Conservation (phyloP, 2,329 filamentous ascomycete genomes). For the Clarireedia sp. region DNA sequence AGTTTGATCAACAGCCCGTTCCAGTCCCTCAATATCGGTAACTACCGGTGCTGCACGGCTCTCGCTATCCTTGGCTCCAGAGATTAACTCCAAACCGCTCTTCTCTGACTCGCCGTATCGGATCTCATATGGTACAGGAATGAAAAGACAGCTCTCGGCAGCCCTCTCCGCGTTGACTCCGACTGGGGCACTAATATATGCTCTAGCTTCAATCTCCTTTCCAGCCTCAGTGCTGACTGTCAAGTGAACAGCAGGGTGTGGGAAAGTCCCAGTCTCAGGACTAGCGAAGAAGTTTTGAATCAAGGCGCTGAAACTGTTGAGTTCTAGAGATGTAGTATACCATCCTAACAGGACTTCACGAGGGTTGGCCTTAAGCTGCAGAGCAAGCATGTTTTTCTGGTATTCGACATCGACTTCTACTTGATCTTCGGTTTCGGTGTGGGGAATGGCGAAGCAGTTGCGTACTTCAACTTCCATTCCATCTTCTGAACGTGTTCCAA, state of each 20-base stretch:
- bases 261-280: slow-evolving; percentile 93
- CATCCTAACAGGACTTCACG: slow-evolving; percentile 92
- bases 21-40: slow-evolving; percentile 83
- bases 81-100: slow-evolving; percentile 74
- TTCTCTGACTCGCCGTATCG: slow-evolving; percentile 76
- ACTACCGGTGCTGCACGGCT: slow-evolving; percentile 64
- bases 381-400: slow-evolving; percentile 96
- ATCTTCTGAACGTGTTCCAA: slow-evolving; percentile 91
- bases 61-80: slow-evolving; percentile 72
- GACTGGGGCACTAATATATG: slow-evolving; percentile 93
- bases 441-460: slow-evolving; percentile 94
- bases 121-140: slow-evolving; percentile 92
- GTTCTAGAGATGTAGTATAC: slow-evolving; percentile 94
- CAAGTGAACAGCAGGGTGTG: slow-evolving; percentile 93
- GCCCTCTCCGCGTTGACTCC: slow-evolving; percentile 92
- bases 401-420: slow-evolving; percentile 99
- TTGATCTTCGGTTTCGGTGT: slow-evolving; percentile 97
- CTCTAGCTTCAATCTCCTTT: slow-evolving; percentile 78
- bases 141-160: slow-evolving; percentile 93
- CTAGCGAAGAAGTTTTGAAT: slow-evolving; percentile 99
- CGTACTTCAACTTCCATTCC: slow-evolving; percentile 93
- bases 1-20: slow-evolving; percentile 79
- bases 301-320: slow-evolving; percentile 96
- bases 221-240: slow-evolving; percentile 88
- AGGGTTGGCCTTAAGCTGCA: slow-evolving; percentile 89